phyloP scores from a whole-genome alignment of 495 filamentous ascomycete species.

The Amphirosellinia nigrospora region DNA sequence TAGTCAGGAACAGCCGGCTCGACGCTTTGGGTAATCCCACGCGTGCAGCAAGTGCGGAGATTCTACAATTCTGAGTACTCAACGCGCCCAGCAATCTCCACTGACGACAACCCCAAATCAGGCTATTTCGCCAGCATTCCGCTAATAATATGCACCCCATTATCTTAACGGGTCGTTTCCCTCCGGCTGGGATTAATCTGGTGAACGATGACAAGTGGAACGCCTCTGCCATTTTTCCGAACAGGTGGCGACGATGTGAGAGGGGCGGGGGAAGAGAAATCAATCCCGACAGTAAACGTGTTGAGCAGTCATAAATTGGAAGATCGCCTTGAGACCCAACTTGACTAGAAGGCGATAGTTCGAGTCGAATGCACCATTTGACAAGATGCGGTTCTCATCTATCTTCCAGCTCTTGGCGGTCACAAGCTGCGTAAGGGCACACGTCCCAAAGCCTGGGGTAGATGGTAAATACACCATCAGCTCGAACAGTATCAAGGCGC shows the following conservation, averaged over 20 bases:
- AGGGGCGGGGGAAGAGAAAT: not conserved
- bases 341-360: not conserved
- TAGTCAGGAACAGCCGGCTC: not conserved
- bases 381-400: slow-evolving; percentile 36
- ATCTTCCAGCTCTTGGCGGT: slow-evolving; percentile 33
- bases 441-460: slow-evolving; percentile 32
- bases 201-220: slow-evolving; percentile 28
- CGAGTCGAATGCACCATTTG: not conserved
- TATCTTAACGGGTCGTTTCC: slow-evolving; percentile 37
- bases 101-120: not conserved
- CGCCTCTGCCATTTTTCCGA: slow-evolving; percentile 13
- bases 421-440: slow-evolving; percentile 32
- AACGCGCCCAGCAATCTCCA: not conserved
- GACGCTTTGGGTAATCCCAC: not conserved
- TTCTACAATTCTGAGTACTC: not conserved
- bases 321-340: not conserved
- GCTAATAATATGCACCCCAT: slow-evolving; percentile 31
- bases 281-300: not conserved
- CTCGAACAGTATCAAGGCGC: slow-evolving; percentile 58
- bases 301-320: slow-evolving; percentile 3
- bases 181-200: slow-evolving; percentile 34
- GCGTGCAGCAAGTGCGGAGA: slow-evolving; percentile 2
- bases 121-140: slow-evolving; percentile 17
- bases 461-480: slow-evolving; percentile 54
- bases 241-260: not conserved